These are phyloP conservation scores for Xylariaceae sp. DNA, from an alignment of 2,329 filamentous ascomycete genomes.

Conservation along the genomic window DNA sequence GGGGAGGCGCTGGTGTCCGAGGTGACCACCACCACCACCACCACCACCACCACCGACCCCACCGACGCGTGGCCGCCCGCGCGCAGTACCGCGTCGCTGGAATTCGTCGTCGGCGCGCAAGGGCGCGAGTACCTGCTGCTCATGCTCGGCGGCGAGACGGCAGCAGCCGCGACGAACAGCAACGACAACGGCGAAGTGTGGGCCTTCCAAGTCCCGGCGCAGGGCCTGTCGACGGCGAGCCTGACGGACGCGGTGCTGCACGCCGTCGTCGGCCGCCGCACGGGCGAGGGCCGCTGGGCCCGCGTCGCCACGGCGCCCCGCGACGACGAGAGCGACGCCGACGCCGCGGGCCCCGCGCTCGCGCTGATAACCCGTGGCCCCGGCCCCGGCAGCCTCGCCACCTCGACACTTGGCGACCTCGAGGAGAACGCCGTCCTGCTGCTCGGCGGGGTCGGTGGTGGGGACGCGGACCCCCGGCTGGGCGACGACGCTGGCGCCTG, in stretches of 20 bases:
- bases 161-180: conserved; percentile 42
- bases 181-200: conserved; percentile 56
- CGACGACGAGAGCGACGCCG: conserved; percentile 37
- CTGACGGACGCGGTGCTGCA: conserved; percentile 48
- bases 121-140: conserved; percentile 56
- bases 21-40: background rate
- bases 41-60: conserved; percentile 18
- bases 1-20: too few relatives aligned
- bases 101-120: conserved; percentile 49
- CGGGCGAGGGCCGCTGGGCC: conserved; percentile 53
- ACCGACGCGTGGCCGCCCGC: conserved; percentile 38
- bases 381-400: conserved; percentile 48
- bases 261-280: conserved; percentile 44
- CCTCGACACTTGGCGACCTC: conserved; percentile 47
- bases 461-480: conserved; percentile 40
- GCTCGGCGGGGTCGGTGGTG: conserved; percentile 54
- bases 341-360: conserved; percentile 35
- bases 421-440: conserved; percentile 53
- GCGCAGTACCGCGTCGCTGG: conserved; percentile 46
- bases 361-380: too few relatives aligned
- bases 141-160: conserved; percentile 49
- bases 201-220: conserved; percentile 53
- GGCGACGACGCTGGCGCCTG: conserved; percentile 61
- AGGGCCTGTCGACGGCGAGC: conserved; percentile 46
- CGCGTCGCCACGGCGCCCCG: conserved; percentile 38